Evolutionary conservation across 306 rosid species (phyloP), one percentile per base, ranked within the genome.

Genomic region (Crataegus laevigata): DNA sequence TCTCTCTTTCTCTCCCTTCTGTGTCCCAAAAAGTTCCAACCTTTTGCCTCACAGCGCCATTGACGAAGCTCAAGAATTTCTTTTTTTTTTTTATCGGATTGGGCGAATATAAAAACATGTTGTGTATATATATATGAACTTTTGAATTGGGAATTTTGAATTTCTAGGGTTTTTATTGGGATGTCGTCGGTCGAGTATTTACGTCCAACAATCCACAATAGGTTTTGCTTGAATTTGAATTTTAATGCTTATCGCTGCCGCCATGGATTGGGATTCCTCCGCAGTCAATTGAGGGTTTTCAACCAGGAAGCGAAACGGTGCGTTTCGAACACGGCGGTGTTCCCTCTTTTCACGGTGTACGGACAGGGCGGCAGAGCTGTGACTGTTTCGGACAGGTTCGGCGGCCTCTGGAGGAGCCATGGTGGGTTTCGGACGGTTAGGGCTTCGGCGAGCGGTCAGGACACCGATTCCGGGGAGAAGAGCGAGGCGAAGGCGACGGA

Each of bases 391-490:
- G 90, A 78, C 13, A 83, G 82, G 54, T 79, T 90, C 29, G 80
- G 89, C 75, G 80, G 86, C 73, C 82, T 86, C 40, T 89, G 92
- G 89, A 85, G 42, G 59, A 77, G 34, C 68, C 78, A 79, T 66
- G 75, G 75, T 19, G 82, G 87, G 63, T 38, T 69, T 12, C 77
- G 84, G 77, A 78, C 73, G 84, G 67, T 75, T 70, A 78, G 55
- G 73, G 80, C 82, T 75, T 79, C 57, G 47, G 91, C 88, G 47
- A 83, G 85, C 43, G 88, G 92, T 30, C 87, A 85, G 43, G 99
- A 90, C 57, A 79, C 83, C 43, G 98, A 94, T 86, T 89, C 98
- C 3, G 88, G 91, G 22, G 93, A 91, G 80, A 88, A 88, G 73
- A 90, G 91, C 63, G 96, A 87, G 69, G 78, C 87, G 72, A 83